Conservation (phyloP, 805 yeast species). For the Naumovozyma baii region DNA sequence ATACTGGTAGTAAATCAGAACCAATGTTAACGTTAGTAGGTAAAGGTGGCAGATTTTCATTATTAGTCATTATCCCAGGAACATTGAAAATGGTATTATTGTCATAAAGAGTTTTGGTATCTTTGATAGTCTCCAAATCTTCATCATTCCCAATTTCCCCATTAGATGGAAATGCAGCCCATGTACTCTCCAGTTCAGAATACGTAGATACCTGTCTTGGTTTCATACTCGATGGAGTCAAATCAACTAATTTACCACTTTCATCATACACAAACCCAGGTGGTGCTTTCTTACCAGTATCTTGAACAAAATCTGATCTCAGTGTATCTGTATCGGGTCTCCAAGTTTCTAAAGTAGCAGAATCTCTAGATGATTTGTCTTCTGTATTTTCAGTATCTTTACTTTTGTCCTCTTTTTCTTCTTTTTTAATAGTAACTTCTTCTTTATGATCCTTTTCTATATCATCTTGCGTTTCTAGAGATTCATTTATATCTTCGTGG, state of each 20-base stretch:
- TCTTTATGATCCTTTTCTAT: background rate
- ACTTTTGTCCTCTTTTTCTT: background rate
- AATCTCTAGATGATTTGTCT: slow-evolving; percentile 6
- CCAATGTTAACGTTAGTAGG: slow-evolving; percentile 14
- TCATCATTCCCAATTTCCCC: slow-evolving; percentile 10
- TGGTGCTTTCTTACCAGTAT: slow-evolving; percentile 27
- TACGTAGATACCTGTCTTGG: slow-evolving; percentile 24
- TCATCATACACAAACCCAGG: slow-evolving; percentile 30
- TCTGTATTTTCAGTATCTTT: background rate
- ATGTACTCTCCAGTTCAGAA: slow-evolving; percentile 28
- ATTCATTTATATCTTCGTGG: background rate
- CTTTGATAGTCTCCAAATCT: slow-evolving; percentile 27
- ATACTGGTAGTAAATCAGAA: background rate
- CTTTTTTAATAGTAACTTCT: background rate
- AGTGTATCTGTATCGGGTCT: slow-evolving; percentile 42
- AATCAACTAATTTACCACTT: slow-evolving; percentile 26
- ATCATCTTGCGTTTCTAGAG: background rate
- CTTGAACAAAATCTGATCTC: slow-evolving; percentile 34
- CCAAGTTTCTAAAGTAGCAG: slow-evolving; percentile 33
- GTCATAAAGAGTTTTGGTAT: slow-evolving; percentile 29
- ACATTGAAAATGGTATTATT: slow-evolving; percentile 30
- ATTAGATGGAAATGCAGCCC: slow-evolving; percentile 30
- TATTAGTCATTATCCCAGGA: slow-evolving; percentile 25
- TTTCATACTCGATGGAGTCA: slow-evolving; percentile 26
- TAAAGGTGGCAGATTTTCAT: slow-evolving; percentile 26